Conservation (phyloP, 495 filamentous ascomycete species). For the Trichocladium uniseriatum region DNA sequence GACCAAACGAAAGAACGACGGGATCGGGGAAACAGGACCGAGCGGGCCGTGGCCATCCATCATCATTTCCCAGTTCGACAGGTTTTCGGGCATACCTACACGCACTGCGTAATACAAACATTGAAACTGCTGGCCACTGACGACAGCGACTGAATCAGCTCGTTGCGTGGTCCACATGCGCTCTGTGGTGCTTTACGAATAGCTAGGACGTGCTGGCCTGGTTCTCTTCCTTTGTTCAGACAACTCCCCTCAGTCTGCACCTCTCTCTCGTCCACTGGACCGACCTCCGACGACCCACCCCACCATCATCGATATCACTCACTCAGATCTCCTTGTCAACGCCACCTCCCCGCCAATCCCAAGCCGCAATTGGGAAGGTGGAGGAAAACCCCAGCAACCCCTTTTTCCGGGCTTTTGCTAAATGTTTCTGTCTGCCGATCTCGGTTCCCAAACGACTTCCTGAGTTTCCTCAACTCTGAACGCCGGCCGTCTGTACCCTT, state of each 20-base stretch:
- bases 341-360: conserved; percentile 13
- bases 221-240: neutral
- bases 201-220: too few relatives aligned
- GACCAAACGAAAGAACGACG: too few relatives aligned
- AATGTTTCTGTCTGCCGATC: neutral
- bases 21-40: too few relatives aligned
- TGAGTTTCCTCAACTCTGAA: neutral
- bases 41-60: too few relatives aligned
- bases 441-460: neutral
- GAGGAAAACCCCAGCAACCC: neutral
- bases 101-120: too few relatives aligned
- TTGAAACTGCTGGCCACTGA: too few relatives aligned
- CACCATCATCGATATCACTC: conserved; percentile 9
- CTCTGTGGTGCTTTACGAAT: too few relatives aligned
- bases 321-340: conserved; percentile 4
- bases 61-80: too few relatives aligned
- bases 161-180: too few relatives aligned
- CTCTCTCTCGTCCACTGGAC: too few relatives aligned
- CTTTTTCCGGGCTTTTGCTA: neutral
- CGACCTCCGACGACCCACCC: conserved; percentile 3
- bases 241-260: neutral
- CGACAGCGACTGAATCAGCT: too few relatives aligned
- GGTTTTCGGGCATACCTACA: too few relatives aligned
- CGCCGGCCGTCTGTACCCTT: neutral
- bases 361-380: conserved; percentile 8